Evolutionary conservation across 208 protist species (phyloP), one percentile per base, ranked within the genome.

Genomic region (Wallacemonas sp.): DNA sequence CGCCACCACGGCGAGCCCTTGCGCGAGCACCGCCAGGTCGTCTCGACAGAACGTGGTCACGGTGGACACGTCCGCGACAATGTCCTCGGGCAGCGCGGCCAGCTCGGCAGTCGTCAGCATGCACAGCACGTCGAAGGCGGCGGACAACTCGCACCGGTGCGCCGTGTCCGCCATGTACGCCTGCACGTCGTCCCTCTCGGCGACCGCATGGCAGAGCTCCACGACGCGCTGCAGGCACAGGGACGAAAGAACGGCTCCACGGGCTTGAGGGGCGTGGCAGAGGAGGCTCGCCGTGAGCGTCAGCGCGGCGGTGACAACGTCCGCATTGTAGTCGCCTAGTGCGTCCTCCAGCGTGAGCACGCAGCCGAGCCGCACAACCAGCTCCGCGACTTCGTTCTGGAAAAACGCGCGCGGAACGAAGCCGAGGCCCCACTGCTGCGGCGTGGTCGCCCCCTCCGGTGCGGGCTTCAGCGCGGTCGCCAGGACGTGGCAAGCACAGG

Each of bases 1-100:
- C 26, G 70, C 69, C 8, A 93, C 68, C 26, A 74, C 71, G 3
- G 50, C 57, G 54, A 88, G 62, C 3, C 81, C 76, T 26, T 46
- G 28, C 12, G 57, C 14, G 10, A 86, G 38, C 32, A 90, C 22
- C n/a, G 2, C 23, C 3, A 62, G 48, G 41, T 71, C 69, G 7
- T 66, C 62, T 18, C 67, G 65, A 8, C 68, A 67, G 32, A 89
- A 65, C 0, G 82, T 89, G 45, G 77, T 67, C 2, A 87, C 70
- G 11, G 72, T 72, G 48, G 50, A 57, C 22, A 91, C 65, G 38
- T 76, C 25, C 25, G 44, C 49, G 3, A 59, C 65, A 25, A 49
- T 23, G 16, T 55, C 44, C 31, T 59, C 50, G 2, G 52, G 31
- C 26, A 59, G 32, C 32, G 32, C 18, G 38, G 31, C 33, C 2